phyloP scores from a whole-genome alignment of 1,139 yeast species.

The Magnusiomyces suaveolens region DNA sequence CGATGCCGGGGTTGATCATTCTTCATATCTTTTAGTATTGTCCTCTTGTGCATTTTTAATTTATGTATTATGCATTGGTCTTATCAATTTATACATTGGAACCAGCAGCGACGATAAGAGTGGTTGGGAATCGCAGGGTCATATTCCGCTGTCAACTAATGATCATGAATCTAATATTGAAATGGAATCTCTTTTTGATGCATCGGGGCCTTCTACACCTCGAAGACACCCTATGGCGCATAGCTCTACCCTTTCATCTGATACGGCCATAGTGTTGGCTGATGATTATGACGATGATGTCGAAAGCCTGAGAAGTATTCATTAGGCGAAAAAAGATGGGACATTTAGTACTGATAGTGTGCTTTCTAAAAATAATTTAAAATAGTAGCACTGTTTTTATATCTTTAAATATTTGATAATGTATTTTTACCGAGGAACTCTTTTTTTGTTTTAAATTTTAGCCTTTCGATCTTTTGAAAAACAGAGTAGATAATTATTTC shows the following conservation, averaged over 20 bases:
- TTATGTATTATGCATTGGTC: slow-evolving; percentile 52
- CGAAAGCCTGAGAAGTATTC: slow-evolving; percentile 3
- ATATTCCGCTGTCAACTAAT: slow-evolving; percentile 14
- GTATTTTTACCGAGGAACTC: not conserved
- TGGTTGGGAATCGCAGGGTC: slow-evolving; percentile 13
- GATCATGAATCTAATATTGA: slow-evolving; percentile 11
- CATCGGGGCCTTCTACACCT: not conserved
- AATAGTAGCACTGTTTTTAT: too few species aligned
- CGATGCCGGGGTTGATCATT: slow-evolving; percentile 72
- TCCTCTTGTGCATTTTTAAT: slow-evolving; percentile 66
- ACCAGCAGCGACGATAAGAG: not conserved
- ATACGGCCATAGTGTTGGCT: slow-evolving; percentile 11
- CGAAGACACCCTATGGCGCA: not conserved
- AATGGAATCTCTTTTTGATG: slow-evolving; percentile 14
- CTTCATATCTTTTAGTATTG: slow-evolving; percentile 68
- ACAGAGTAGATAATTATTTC: too few species aligned
- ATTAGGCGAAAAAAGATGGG: not conserved
- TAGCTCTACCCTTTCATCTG: not conserved
- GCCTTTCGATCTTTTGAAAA: too few species aligned
- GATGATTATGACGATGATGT: slow-evolving; percentile 15
- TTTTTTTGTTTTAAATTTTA: too few species aligned
- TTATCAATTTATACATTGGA: slow-evolving; percentile 43
- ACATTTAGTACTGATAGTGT: too few species aligned
- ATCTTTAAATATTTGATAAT: too few species aligned
- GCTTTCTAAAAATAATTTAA: too few species aligned